These are phyloP conservation scores for Yamadazyma kanchanaburiensis DNA, from an alignment of 1,139 yeast species.

Conservation along the genomic window DNA sequence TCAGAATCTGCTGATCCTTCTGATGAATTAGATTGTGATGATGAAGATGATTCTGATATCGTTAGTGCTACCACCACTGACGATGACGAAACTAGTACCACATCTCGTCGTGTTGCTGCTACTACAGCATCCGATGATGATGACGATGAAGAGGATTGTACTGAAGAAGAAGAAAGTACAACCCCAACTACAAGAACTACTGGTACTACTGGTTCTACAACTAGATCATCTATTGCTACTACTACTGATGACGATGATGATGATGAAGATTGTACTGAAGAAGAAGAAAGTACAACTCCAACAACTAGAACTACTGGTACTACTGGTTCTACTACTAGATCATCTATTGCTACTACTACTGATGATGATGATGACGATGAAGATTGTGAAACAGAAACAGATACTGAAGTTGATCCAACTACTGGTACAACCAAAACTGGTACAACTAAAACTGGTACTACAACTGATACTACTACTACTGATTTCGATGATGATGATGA, in stretches of 20 bases:
- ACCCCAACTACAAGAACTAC: conserved; percentile 2
- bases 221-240: conserved; percentile 3
- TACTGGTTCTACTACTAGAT: conserved; percentile 1
- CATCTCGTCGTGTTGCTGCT: conserved; percentile 5
- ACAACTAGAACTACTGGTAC: conserved; percentile 4
- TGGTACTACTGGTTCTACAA: conserved; percentile 5
- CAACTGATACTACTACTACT: background rate
- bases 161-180: conserved; percentile 3
- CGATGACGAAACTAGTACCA: conserved; percentile 3
- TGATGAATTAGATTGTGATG: conserved; percentile 13
- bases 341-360: conserved; percentile 3
- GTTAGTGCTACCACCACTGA: conserved; percentile 1
- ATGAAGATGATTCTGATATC: conserved; percentile 4
- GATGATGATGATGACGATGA: conserved; percentile 9
- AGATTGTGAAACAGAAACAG: conserved; percentile 1
- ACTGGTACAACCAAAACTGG: conserved; percentile 1
- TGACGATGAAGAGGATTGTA: conserved; percentile 5
- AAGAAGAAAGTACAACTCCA: conserved; percentile 1
- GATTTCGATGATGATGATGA: conserved; percentile 6
- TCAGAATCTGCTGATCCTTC: conserved; percentile 6
- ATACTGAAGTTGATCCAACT: conserved; percentile 1
- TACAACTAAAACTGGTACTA: background rate
- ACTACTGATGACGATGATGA: conserved; percentile 7
- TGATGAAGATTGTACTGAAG: conserved; percentile 6
- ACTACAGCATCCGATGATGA: conserved; percentile 4